Evolutionary conservation across 148 eudicot species (phyloP).

Genomic region (Suaeda aralocaspica): DNA sequence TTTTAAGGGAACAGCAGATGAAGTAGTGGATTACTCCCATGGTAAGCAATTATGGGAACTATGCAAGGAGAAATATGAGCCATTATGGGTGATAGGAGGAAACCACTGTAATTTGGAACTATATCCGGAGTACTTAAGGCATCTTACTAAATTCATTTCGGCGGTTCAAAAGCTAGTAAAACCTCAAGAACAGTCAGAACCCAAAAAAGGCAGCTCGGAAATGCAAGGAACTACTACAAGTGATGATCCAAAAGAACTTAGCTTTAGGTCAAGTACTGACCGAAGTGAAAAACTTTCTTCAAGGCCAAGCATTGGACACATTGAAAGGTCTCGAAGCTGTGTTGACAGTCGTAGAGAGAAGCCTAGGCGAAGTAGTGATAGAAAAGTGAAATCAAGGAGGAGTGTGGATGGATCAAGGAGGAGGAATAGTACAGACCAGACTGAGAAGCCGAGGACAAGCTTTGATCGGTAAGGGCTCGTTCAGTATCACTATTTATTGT

Average conservation of each 20-base stretch:
- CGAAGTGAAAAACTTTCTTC: constrained; percentile 15
- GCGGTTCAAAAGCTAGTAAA: constrained; percentile 29
- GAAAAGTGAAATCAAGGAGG: constrained; percentile 23
- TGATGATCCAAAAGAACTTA: constrained; percentile 16
- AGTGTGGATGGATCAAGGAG: constrained; percentile 34
- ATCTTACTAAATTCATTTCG: constrained; percentile 40
- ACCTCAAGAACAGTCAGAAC: not conserved
- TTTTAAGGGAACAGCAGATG: constrained; percentile 48
- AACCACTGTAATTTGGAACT: constrained; percentile 42
- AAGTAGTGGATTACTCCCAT: constrained; percentile 41
- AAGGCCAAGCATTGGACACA: constrained; percentile 8
- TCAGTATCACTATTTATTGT: not conserved
- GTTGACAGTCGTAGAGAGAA: constrained; percentile 19
- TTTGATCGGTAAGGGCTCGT: constrained; percentile 50
- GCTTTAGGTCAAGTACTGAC: constrained; percentile 26
- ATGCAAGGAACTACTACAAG: constrained; percentile 9
- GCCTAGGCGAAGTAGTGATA: constrained; percentile 30
- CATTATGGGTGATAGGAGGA: constrained; percentile 50
- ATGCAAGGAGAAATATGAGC: constrained; percentile 48
- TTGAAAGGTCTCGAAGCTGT: constrained; percentile 29
- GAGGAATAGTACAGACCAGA: constrained; percentile 34
- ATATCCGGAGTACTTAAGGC: constrained; percentile 40
- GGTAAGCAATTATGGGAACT: constrained; percentile 46
- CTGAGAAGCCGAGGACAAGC: constrained; percentile 55
- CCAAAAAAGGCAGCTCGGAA: not conserved